A percentile compares a stretch with the other conserved stretches of the same genome.
phyloP scores from a whole-genome alignment of 1,284 basidiomycete species.

The Exobasidium cylindrosporum region DNA sequence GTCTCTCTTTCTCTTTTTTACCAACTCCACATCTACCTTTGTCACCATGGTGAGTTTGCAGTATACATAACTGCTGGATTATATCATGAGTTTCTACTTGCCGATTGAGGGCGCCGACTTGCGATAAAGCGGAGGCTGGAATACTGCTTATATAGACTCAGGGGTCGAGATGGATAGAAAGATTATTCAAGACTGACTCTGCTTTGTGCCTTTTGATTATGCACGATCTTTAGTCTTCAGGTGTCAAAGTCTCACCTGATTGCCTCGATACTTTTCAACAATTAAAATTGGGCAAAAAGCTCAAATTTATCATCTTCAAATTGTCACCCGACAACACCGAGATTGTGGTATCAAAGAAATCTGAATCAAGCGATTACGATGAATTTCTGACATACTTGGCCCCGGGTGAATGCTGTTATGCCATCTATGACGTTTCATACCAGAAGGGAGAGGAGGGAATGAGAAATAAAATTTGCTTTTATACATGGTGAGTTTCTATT shows the following conservation, averaged over 20 bases:
- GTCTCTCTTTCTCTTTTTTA: no score
- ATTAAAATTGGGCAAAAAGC: constrained; percentile 78
- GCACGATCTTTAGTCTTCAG: constrained; percentile 65
- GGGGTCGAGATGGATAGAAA: no score
- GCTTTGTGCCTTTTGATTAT: neutral
- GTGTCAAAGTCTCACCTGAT: constrained; percentile 65
- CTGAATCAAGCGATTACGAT: constrained; percentile 64
- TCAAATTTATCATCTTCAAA: constrained; percentile 82
- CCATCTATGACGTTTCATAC: constrained; percentile 87
- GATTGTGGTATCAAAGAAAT: constrained; percentile 53
- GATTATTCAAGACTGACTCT: no score
- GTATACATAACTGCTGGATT: no score
- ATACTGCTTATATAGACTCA: no score
- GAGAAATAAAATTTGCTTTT: constrained; percentile 86
- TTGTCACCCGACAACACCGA: constrained; percentile 68
- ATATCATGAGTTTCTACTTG: no score
- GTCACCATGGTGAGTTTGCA: no score
- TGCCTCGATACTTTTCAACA: constrained; percentile 69
- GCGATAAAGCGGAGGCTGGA: no score
- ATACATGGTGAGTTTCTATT: constrained; percentile 65
- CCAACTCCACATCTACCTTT: no score
- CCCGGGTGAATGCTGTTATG: constrained; percentile 76
- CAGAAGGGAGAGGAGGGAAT: constrained; percentile 73
- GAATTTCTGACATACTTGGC: constrained; percentile 76
- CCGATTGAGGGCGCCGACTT: no score